These are phyloP conservation scores for Bullera alba DNA, from an alignment of 768 basidiomycete species.

Conservation along the genomic window DNA sequence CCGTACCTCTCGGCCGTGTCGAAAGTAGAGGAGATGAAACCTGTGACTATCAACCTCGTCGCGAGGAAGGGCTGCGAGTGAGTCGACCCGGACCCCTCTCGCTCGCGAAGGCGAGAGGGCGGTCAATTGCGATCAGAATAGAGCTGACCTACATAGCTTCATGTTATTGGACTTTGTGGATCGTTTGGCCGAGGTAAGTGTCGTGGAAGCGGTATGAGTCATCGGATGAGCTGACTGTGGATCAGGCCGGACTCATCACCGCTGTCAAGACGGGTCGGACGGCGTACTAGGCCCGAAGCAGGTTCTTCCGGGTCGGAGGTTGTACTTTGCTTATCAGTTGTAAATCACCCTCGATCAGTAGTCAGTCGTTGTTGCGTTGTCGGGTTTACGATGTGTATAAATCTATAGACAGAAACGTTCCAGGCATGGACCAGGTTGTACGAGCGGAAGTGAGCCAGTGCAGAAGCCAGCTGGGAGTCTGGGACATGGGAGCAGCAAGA, in stretches of 20 bases:
- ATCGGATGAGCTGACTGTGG: neutral
- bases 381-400: too few species aligned
- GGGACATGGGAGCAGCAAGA: too few species aligned
- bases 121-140: neutral
- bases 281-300: neutral
- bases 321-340: too few species aligned
- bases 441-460: too few species aligned
- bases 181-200: conserved; percentile 6
- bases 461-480: too few species aligned
- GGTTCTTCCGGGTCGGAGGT: too few species aligned
- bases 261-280: conserved; percentile 8
- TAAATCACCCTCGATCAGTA: too few species aligned
- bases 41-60: conserved; percentile 15
- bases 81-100: neutral
- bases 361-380: too few species aligned
- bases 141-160: conserved; percentile 2
- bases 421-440: too few species aligned
- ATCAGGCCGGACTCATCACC: conserved; percentile 6
- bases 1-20: conserved; percentile 28
- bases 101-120: neutral
- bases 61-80: conserved; percentile 14
- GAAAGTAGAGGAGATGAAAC: conserved; percentile 10
- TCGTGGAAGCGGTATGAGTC: neutral
- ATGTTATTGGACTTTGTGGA: conserved; percentile 12
- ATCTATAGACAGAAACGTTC: too few species aligned